Evolutionary conservation across 2,329 filamentous ascomycete species (phyloP).

Genomic region (Alternaria metachromatica): DNA sequence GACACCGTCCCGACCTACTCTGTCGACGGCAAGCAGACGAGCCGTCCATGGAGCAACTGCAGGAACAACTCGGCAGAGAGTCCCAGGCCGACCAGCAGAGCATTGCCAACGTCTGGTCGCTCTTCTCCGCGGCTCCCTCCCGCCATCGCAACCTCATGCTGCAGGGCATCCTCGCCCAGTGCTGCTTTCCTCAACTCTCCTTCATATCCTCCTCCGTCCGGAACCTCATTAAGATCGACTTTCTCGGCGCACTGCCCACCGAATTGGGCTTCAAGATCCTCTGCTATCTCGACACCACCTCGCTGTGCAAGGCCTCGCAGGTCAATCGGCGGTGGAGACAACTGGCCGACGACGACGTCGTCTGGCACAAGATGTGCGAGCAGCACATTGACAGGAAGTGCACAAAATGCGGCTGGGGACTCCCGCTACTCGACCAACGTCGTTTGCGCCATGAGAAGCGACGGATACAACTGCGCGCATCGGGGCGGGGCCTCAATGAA

Average conservation of each 20-base stretch:
- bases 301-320: constrained; percentile 93
- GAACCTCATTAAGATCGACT: constrained; percentile 97
- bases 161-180: constrained; percentile 93
- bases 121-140: constrained; percentile 93
- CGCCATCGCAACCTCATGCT: constrained; percentile 97
- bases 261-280: constrained; percentile 95
- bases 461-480: constrained; percentile 76
- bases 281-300: constrained; percentile 89
- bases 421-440: constrained; percentile 89
- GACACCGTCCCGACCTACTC: constrained; percentile 91
- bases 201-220: constrained; percentile 89
- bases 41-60: constrained; percentile 92
- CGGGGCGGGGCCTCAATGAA: constrained; percentile 63
- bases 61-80: constrained; percentile 84
- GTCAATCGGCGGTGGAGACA: constrained; percentile 88
- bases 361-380: constrained; percentile 98
- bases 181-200: constrained; percentile 96
- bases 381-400: constrained; percentile 95
- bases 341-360: constrained; percentile 94
- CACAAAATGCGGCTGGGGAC: constrained; percentile 92
- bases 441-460: constrained; percentile 84
- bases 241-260: constrained; percentile 83
- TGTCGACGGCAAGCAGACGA: constrained; percentile 93
- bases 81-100: constrained; percentile 88
- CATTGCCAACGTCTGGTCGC: constrained; percentile 96